Percentiles rank a stretch among this genome's conserved stretches.
phyloP scores from a whole-genome alignment of 2,329 filamentous ascomycete species.

The Aspergillus sojae region DNA sequence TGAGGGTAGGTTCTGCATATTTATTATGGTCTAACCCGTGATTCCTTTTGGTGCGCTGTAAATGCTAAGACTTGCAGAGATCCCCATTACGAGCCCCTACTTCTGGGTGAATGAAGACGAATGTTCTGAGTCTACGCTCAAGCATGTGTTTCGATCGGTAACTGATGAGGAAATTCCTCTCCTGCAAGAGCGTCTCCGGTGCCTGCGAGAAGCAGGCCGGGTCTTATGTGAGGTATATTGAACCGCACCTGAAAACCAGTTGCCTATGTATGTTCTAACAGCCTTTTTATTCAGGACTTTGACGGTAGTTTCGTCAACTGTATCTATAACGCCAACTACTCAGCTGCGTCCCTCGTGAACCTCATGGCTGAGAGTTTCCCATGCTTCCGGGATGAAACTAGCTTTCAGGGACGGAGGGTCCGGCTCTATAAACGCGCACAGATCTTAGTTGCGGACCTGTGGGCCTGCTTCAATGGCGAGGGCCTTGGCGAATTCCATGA shows the following conservation, averaged over 20 bases:
- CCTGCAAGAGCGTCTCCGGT: constrained; percentile 73
- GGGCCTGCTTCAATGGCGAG: constrained; percentile 89
- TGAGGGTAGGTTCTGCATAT: constrained; percentile 63
- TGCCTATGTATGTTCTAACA: constrained; percentile 6
- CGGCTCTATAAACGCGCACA: constrained; percentile 92
- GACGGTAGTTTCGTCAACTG: constrained; percentile 73
- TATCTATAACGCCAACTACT: constrained; percentile 72
- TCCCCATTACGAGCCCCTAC: constrained; percentile 83
- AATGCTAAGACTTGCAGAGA: constrained; percentile 54
- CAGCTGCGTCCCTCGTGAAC: constrained; percentile 84
- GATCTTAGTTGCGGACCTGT: constrained; percentile 92
- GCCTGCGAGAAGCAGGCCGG: constrained; percentile 78
- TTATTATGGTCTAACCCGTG: background rate
- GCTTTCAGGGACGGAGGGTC: constrained; percentile 73
- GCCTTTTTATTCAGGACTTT: constrained; percentile 62
- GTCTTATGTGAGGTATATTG: constrained; percentile 72
- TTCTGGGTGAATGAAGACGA: constrained; percentile 81
- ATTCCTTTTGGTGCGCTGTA: background rate
- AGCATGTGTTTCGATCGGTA: constrained; percentile 79
- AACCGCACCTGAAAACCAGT: background rate
- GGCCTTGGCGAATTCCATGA: constrained; percentile 81
- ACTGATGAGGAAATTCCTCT: constrained; percentile 87
- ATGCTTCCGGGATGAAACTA: constrained; percentile 81
- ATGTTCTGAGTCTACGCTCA: constrained; percentile 73
- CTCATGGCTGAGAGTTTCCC: constrained; percentile 77